Conservation (phyloP, 768 basidiomycete genomes). For the Pleurotus eryngii region DNA sequence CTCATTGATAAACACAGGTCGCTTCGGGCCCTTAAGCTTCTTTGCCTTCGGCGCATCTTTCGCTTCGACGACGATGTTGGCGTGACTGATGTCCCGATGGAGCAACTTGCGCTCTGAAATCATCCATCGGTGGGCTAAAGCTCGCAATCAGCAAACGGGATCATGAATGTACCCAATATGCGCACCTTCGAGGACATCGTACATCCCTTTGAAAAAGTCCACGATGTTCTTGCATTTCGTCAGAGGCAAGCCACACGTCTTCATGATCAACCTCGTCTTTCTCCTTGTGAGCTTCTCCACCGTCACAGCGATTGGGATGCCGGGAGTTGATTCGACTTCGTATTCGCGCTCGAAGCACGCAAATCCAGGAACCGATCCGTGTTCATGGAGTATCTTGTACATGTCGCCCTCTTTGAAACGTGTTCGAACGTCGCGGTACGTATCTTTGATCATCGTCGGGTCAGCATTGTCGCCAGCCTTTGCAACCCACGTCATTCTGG, state of each 20-base stretch:
- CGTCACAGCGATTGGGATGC: not conserved
- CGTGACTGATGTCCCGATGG: slow-evolving; percentile 1
- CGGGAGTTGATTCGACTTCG: not conserved
- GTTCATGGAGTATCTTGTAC: slow-evolving; percentile 1
- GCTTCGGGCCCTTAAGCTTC: not conserved
- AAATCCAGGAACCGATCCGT: slow-evolving; percentile 1
- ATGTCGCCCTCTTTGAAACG: slow-evolving; percentile 2
- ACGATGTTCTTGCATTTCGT: not conserved
- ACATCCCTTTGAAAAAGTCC: slow-evolving; percentile 3
- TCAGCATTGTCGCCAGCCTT: not conserved
- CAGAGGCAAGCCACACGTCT: not conserved
- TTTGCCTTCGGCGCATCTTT: not conserved
- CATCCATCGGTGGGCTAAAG: not conserved
- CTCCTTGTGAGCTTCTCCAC: not conserved
- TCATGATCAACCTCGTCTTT: slow-evolving; percentile 1
- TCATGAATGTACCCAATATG: not conserved
- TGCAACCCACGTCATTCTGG: slow-evolving; percentile 6
- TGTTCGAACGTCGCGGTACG: not conserved
- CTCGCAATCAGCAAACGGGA: not conserved
- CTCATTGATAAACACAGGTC: slow-evolving; percentile 3
- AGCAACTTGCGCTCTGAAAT: not conserved
- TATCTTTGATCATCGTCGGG: slow-evolving; percentile 5
- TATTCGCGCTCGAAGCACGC: slow-evolving; percentile 6
- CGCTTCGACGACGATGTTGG: not conserved
- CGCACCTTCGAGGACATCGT: not conserved